Evolutionary conservation across 257 asterid genomes (phyloP), one percentile per base, ranked within the genome.

Genomic region (Verbascum thapsus): DNA sequence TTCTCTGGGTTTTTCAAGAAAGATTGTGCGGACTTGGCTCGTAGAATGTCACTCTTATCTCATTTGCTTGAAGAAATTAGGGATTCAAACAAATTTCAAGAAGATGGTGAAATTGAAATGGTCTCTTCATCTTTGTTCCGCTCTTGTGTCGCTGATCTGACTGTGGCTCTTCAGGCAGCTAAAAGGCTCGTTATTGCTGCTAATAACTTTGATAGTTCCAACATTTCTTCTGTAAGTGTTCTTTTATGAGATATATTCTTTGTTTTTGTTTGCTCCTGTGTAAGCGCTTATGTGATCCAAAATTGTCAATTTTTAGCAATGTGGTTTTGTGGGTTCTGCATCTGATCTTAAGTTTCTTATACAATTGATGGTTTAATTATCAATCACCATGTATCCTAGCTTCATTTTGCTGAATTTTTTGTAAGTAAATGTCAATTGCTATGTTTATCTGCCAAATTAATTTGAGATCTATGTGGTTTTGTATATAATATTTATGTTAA

Each of bases 1-100:
- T 87, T 85, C 79, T 58, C 80, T 15, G 98, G 98, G 4, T 62
- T 72, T 13, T 92, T 89, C 80, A 85, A 80, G 86, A 89, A 79
- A 71, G 99, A 92, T 76, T 89, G 94, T 56, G 80, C 87, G 16
- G 95, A 87, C 74, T 78, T 92, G 76, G 84, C 80, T 40, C 86
- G 99, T 35, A 83, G 94, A 53, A 74, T 87, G 50, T 75, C 95
- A 8, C 89, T 92, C 41, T 76, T 92, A 68, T 85, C 85, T 15
- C 91, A 92, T 81, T 74, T 89, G 69, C 81, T 85, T 39, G 97
- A 89, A 47, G 99, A 92, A 72, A 83, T 92, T 44, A 81, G 81
- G 78, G 95, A 86, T 62, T 77, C 81, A 16, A 78, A 78, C 7
- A 72, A 23, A 39, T 12, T 51, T 7, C 44, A 15, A 17, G 34